These are phyloP conservation scores for Penicillium goetzii DNA, from an alignment of 495 filamentous ascomycete genomes.

Conservation along the genomic window DNA sequence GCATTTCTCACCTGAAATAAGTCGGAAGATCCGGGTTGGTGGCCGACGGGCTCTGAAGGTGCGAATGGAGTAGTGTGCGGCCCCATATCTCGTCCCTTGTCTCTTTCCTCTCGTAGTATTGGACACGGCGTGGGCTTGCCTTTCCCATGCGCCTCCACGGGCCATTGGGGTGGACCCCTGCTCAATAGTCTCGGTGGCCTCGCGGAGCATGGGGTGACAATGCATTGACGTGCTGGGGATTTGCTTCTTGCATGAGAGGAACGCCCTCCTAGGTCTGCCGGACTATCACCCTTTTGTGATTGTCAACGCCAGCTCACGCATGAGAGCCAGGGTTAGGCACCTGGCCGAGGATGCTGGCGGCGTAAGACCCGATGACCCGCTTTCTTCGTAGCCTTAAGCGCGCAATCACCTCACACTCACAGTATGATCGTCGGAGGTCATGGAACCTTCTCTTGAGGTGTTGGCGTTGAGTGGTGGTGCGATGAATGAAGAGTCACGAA, in stretches of 20 bases:
- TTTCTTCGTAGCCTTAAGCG: constrained; percentile 10
- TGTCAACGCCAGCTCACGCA: constrained; percentile 5
- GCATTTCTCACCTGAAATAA: background rate
- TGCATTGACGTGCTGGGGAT: constrained; percentile 3
- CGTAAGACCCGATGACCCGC: constrained; percentile 13
- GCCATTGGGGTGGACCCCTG: constrained; percentile 1
- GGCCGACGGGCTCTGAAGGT: background rate
- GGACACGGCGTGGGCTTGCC: background rate
- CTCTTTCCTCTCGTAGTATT: background rate
- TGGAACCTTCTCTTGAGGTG: constrained; percentile 13
- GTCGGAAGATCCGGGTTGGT: background rate
- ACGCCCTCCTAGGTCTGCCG: background rate
- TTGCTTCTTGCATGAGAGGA: background rate
- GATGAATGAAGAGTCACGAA: background rate
- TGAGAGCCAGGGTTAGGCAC: constrained; percentile 6
- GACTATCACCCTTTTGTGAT: constrained; percentile 6
- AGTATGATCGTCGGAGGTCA: constrained; percentile 11
- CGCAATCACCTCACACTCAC: constrained; percentile 13
- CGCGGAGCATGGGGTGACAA: background rate
- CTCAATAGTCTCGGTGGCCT: constrained; percentile 1
- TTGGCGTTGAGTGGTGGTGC: background rate
- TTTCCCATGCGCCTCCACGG: background rate
- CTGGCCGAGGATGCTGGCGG: constrained; percentile 4
- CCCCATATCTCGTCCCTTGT: background rate
- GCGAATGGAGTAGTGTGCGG: background rate